Conservation (phyloP, 163 green algal species). For the Scenedesmus sp. region DNA sequence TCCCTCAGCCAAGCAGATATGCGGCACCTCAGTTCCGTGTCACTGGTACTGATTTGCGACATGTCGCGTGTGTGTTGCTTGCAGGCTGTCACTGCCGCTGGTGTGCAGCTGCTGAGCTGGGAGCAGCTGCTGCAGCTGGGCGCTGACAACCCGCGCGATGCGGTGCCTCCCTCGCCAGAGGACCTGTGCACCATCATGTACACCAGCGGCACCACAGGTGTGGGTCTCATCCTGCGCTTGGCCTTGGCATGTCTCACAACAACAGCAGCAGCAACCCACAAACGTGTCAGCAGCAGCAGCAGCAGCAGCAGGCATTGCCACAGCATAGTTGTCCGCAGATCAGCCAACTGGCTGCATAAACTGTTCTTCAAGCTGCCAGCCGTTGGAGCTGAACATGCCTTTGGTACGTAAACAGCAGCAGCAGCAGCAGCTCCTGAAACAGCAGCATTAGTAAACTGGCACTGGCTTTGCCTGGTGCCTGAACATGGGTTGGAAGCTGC, state of each 20-base stretch:
- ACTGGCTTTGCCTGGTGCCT: too few species aligned
- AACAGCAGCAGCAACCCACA: background rate
- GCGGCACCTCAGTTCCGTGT: too few species aligned
- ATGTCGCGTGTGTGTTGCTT: background rate
- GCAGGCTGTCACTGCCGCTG: slow-evolving; percentile 59
- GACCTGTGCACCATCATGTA: slow-evolving; percentile 94
- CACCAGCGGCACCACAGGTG: slow-evolving; percentile 78
- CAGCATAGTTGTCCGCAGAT: too few species aligned
- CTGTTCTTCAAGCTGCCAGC: too few species aligned
- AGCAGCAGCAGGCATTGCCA: background rate
- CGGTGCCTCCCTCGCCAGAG: slow-evolving; percentile 70
- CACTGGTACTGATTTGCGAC: background rate
- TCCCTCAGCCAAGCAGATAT: too few species aligned
- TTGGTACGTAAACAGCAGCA: too few species aligned
- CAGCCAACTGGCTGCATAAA: too few species aligned
- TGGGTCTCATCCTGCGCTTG: too few species aligned
- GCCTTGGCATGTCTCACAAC: background rate
- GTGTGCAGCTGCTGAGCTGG: slow-evolving; percentile 66
- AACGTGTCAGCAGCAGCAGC: background rate
- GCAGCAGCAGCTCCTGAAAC: too few species aligned
- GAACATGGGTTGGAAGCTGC: too few species aligned
- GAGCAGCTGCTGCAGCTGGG: slow-evolving; percentile 72
- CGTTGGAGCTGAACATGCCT: too few species aligned
- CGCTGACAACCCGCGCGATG: slow-evolving; percentile 64
- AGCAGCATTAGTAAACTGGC: too few species aligned